A percentile compares a stretch with the other conserved stretches of the same genome.
Conservation (phyloP, 768 basidiomycete species). For the Collybiopsis confluens region DNA sequence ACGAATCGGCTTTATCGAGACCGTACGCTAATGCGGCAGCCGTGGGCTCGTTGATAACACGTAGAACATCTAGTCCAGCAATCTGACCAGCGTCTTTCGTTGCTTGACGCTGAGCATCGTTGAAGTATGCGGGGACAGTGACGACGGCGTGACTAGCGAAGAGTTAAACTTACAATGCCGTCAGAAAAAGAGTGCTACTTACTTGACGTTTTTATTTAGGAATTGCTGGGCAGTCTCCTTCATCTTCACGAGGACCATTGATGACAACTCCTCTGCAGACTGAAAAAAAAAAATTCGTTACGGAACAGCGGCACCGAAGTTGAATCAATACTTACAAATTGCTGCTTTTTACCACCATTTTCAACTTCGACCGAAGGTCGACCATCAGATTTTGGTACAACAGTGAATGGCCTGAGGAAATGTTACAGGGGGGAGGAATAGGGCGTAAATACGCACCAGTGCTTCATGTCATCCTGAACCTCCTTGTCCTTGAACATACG, state of each 20-base stretch:
- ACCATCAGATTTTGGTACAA: conserved; percentile 68
- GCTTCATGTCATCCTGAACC: conserved; percentile 85
- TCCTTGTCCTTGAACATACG: conserved; percentile 91
- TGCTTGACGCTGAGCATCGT: conserved; percentile 98
- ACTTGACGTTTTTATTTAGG: conserved; percentile 92
- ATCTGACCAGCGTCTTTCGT: conserved; percentile 98
- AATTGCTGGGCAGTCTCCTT: conserved; percentile 92
- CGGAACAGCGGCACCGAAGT: not conserved
- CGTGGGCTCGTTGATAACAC: conserved; percentile 98
- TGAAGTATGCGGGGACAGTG: conserved; percentile 98
- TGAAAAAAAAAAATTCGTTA: conserved; percentile 25
- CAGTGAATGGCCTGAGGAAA: conserved; percentile 67
- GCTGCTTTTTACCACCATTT: conserved; percentile 77
- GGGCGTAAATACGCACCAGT: conserved; percentile 54
- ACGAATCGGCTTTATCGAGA: conserved; percentile 81
- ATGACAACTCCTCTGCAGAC: conserved; percentile 84
- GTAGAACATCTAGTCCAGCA: conserved; percentile 94
- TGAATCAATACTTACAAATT: conserved; percentile 51
- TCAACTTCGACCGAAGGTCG: conserved; percentile 83
- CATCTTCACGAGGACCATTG: conserved; percentile 91
- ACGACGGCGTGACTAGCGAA: conserved; percentile 73
- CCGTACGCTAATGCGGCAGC: conserved; percentile 98
- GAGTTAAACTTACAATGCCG: conserved; percentile 5
- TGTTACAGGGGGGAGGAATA: not conserved
- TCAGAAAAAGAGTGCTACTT: conserved; percentile 34